phyloP scores from a whole-genome alignment of 1,284 basidiomycete genomes.

The Pterula multifida region DNA sequence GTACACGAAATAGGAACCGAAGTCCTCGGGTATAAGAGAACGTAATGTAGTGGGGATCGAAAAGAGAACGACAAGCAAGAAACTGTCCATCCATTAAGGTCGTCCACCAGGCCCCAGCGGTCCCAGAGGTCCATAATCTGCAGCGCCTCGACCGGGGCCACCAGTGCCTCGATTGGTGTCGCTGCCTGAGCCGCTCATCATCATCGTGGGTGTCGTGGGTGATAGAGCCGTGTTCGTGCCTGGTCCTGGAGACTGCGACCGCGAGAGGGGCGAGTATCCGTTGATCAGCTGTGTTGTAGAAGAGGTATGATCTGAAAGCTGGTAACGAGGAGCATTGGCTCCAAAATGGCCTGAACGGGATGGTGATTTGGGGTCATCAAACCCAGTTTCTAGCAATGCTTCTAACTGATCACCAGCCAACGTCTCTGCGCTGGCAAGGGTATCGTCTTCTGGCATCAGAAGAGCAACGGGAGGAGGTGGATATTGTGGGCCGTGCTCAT shows the following conservation, averaged over 20 bases:
- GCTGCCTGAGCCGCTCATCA: slow-evolving; percentile 14
- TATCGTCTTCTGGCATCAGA: slow-evolving; percentile 27
- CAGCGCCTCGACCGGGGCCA: slow-evolving; percentile 23
- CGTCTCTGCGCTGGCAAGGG: slow-evolving; percentile 42
- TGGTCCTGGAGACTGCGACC: slow-evolving; percentile 32
- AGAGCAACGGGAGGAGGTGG: slow-evolving; percentile 77
- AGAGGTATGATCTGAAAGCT: slow-evolving; percentile 39
- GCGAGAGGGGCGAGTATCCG: slow-evolving; percentile 45
- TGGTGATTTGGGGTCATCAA: slow-evolving; percentile 56
- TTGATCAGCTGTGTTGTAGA: slow-evolving; percentile 30
- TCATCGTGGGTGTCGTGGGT: slow-evolving; percentile 30
- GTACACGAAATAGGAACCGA: not conserved
- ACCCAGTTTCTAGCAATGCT: slow-evolving; percentile 81
- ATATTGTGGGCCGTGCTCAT: slow-evolving; percentile 70
- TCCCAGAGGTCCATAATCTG: slow-evolving; percentile 65
- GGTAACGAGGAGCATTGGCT: slow-evolving; percentile 37
- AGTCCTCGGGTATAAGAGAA: not conserved
- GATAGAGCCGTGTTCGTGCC: slow-evolving; percentile 28
- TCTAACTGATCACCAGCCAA: slow-evolving; percentile 71
- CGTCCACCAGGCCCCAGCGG: slow-evolving; percentile 55
- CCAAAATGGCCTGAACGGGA: slow-evolving; percentile 8
- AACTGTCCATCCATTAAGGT: slow-evolving; percentile 21
- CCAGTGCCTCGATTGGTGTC: slow-evolving; percentile 25
- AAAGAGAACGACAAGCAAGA: slow-evolving; percentile 6
- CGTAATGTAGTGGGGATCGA: slow-evolving; percentile 14